Percentiles rank a stretch among this genome's conserved stretches.
Conservation (phyloP, 768 basidiomycete species). For the Russula sp. region DNA sequence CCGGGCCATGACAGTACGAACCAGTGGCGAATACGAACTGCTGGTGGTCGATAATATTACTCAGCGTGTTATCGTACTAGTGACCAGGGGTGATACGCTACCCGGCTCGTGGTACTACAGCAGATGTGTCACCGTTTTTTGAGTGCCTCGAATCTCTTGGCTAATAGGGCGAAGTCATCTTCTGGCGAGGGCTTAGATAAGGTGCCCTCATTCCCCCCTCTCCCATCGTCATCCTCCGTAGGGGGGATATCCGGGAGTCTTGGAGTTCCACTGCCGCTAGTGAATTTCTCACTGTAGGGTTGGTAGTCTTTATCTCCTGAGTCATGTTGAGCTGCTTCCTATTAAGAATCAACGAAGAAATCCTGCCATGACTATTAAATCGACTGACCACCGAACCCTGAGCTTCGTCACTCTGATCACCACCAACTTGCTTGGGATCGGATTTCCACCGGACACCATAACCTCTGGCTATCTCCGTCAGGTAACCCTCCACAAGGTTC, state of each 20-base stretch:
- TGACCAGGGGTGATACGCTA: not conserved
- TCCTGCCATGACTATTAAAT: not conserved
- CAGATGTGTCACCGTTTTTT: slow-evolving; percentile 59
- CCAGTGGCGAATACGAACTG: too few relatives aligned
- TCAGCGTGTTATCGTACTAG: not conserved
- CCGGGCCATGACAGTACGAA: too few relatives aligned
- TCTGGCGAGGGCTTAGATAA: slow-evolving; percentile 36
- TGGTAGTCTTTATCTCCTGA: not conserved
- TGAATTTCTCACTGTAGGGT: not conserved
- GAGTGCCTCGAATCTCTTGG: slow-evolving; percentile 77
- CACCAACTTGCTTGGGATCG: slow-evolving; percentile 27
- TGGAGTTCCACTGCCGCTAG: slow-evolving; percentile 29
- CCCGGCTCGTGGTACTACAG: not conserved
- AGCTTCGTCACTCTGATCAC: slow-evolving; percentile 27
- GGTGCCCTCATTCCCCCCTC: slow-evolving; percentile 26
- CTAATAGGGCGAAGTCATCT: slow-evolving; percentile 71
- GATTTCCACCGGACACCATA: slow-evolving; percentile 71
- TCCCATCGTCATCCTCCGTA: slow-evolving; percentile 40
- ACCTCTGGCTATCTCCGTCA: slow-evolving; percentile 83
- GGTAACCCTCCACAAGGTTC: slow-evolving; percentile 80
- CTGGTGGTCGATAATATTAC: not conserved
- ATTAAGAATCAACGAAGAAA: not conserved
- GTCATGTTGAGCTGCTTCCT: slow-evolving; percentile 2
- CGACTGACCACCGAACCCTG: slow-evolving; percentile 36
- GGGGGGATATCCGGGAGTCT: slow-evolving; percentile 50